These are phyloP conservation scores for Xylaria sp. DNA, from an alignment of 2,329 filamentous ascomycete genomes.

Conservation along the genomic window DNA sequence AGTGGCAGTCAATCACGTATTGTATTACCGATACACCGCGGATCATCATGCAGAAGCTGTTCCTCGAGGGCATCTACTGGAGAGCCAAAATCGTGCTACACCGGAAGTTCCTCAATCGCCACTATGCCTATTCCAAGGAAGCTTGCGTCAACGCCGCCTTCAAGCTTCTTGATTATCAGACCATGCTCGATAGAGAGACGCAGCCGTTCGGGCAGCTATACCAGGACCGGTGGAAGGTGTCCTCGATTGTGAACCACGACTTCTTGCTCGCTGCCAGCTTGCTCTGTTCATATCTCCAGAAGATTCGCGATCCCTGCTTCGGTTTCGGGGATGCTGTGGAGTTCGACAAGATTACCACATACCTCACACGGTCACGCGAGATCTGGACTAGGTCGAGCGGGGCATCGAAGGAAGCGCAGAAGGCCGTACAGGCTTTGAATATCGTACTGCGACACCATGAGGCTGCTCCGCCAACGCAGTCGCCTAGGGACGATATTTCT, in stretches of 20 bases:
- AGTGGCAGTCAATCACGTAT: conserved; percentile 39
- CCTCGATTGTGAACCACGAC: conserved; percentile 57
- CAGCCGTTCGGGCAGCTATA: conserved; percentile 57
- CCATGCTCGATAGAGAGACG: conserved; percentile 61
- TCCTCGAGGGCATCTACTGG: conserved; percentile 62
- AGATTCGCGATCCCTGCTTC: neutral
- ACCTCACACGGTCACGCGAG: neutral
- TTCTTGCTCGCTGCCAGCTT: conserved; percentile 62
- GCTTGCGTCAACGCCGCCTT: conserved; percentile 61
- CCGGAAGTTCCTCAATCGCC: conserved; percentile 63
- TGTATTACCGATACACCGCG: conserved; percentile 61
- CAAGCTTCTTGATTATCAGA: conserved; percentile 60
- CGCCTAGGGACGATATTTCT: neutral
- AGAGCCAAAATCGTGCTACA: conserved; percentile 66
- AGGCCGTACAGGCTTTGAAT: neutral
- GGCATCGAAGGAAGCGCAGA: neutral
- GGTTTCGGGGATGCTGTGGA: neutral
- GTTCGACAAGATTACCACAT: neutral
- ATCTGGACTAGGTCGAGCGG: neutral
- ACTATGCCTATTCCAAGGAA: conserved; percentile 27
- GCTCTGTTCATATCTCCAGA: conserved; percentile 58
- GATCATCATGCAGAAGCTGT: conserved; percentile 64
- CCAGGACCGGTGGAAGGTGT: conserved; percentile 58
- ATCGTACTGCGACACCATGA: neutral
- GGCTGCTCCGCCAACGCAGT: neutral